Conservation (phyloP, 352 stramenopile genomes). For the Globisporangium sylvaticum region DNA sequence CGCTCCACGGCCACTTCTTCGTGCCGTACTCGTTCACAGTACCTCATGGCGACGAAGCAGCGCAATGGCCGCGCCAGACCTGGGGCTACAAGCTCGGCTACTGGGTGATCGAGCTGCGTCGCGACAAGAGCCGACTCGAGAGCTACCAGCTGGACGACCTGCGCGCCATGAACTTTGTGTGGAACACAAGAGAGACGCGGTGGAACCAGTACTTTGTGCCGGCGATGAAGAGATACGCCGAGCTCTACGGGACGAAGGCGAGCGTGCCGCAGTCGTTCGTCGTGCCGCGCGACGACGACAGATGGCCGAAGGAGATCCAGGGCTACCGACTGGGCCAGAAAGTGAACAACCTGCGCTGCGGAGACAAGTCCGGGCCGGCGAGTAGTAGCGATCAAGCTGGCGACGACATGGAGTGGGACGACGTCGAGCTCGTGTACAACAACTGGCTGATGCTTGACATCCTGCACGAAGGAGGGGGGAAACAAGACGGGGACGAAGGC, state of each 20-base stretch:
- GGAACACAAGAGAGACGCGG: constrained; percentile 26
- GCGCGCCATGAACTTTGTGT: constrained; percentile 27
- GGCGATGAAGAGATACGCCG: constrained; percentile 27
- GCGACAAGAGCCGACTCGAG: constrained; percentile 21
- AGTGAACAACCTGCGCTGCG: constrained; percentile 39
- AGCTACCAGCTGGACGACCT: constrained; percentile 35
- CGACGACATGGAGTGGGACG: constrained; percentile 20
- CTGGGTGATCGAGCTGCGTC: constrained; percentile 35
- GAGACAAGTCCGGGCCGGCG: constrained; percentile 13
- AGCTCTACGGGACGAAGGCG: constrained; percentile 20
- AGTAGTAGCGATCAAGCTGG: neutral
- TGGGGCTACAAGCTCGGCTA: constrained; percentile 44
- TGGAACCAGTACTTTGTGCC: constrained; percentile 41
- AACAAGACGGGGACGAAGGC: neutral
- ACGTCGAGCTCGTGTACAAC: constrained; percentile 39
- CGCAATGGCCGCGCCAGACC: constrained; percentile 25
- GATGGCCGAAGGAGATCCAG: constrained; percentile 25
- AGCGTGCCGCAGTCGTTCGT: constrained; percentile 36
- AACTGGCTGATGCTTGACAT: constrained; percentile 43
- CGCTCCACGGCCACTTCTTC: constrained; percentile 27
- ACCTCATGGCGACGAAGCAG: constrained; percentile 12
- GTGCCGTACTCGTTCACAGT: constrained; percentile 33
- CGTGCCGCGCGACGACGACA: constrained; percentile 24
- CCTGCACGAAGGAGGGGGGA: constrained; percentile 18
- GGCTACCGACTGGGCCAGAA: constrained; percentile 42